Evolutionary conservation across 2,329 filamentous ascomycete genomes (phyloP), one percentile per base, ranked within the genome.

Genomic region (Colletotrichum somersetense): DNA sequence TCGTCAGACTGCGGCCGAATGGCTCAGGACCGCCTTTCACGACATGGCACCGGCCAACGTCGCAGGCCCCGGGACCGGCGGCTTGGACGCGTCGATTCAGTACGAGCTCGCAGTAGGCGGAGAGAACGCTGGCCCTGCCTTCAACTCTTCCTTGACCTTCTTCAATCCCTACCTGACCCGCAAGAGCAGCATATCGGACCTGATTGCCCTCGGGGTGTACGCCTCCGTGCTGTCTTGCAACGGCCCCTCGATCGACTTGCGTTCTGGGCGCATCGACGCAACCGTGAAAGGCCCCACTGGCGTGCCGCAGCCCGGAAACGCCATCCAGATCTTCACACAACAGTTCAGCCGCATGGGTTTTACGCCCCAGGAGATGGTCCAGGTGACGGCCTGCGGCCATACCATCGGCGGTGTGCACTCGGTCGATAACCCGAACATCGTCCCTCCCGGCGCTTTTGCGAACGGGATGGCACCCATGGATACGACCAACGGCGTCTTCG

Each of bases 311-410:
- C 88, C 89, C 0, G 84, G 90, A 75, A 89, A 91, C 76, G 83
- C 84, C 1, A 80, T 85, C 11, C 77, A 78, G 16, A 88, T 82
- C 1, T 90, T 91, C 75, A 77, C 80, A 63, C 84, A 86, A 62
- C 88, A 89, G 76, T 91, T 91, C 75, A 68, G 80, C 7, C 84
- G 89, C 62, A 88, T 90, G 83, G 89, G 89, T 7, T 91, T 91
- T 79, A 85, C 79, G 62, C 78, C 78, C 14, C 78, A 82, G 20
- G 87, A 91, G 74, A 91, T 91, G 88, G 89, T 91, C 53, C 85
- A 88, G 75, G 81, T 89, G 33, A 85, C 85, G 1, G 89, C 89
- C 12, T 91, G 89, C 76, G 89, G 89, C 2, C 89, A 91, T 77
- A 88, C 87, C 0, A 78, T 91, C 30, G 89, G 89, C 30, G 87